Conservation (phyloP, 2,329 filamentous ascomycete genomes). For the Cladophialophora bantiana region DNA sequence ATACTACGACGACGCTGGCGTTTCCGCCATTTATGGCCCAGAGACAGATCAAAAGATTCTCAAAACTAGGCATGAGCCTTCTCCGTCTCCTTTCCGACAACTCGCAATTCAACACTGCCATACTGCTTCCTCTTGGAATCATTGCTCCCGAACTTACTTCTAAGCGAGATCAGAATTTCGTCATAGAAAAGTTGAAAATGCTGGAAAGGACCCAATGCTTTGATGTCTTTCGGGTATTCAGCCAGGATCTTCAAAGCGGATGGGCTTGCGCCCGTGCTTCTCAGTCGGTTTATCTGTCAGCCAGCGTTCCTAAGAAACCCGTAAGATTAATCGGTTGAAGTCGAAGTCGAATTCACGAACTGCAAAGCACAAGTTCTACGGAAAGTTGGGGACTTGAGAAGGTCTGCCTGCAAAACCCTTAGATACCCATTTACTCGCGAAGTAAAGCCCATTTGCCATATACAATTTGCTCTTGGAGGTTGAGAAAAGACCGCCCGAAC, state of each 20-base stretch:
- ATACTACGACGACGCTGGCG: slow-evolving; percentile 7
- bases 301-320: background rate
- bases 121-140: slow-evolving; percentile 11
- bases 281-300: background rate
- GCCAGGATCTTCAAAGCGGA: background rate
- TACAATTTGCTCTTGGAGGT: too few relatives aligned
- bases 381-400: too few relatives aligned
- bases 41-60: slow-evolving; percentile 3
- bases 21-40: slow-evolving; percentile 15
- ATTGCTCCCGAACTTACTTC: slow-evolving; percentile 10
- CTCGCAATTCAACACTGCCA: slow-evolving; percentile 9
- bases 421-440: too few relatives aligned
- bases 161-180: background rate
- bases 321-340: slow-evolving; percentile 11
- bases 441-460: too few relatives aligned
- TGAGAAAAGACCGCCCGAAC: too few relatives aligned
- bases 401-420: too few relatives aligned
- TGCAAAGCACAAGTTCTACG: background rate
- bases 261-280: background rate
- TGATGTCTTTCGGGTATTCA: slow-evolving; percentile 10
- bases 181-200: slow-evolving; percentile 4
- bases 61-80: background rate
- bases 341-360: background rate
- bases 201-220: background rate
- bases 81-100: slow-evolving; percentile 1